Evolutionary conservation across 202 grass and related monocot genomes (phyloP), one percentile per base, ranked within the genome.

Genomic region (Setaria italica): DNA sequence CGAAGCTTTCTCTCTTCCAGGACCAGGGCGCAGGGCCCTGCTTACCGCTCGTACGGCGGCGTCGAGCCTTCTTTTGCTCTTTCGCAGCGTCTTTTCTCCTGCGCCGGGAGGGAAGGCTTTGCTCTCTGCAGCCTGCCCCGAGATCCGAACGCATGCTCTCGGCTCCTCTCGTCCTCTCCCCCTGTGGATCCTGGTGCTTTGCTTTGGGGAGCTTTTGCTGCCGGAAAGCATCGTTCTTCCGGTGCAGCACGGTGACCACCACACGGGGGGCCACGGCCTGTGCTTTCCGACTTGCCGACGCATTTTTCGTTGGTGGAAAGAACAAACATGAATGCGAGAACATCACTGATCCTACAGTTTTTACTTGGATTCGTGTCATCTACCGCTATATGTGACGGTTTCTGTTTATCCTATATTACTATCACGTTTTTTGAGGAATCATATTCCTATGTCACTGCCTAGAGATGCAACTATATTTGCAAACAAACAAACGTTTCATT

Each of bases 181-280:
- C 20, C 67, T 49, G 66, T 76, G 62, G 77, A 70, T 77, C 55
- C 83, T 57, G 70, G 46, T 17, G 80, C 80, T 62, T 39, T 76
- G 70, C 81, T 84, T 85, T 87, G 55, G 84, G 47, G 81, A 80
- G 85, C 89, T 85, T 88, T 91, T 77, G 55, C 68, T 85, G 49
- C 72, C 71, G 30, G 63, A 84, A 90, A 85, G 57, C 82, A 45
- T 53, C 58, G 11, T 62, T 73, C 82, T 21, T 59, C 63, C 34
- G 72, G 3, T 25, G 70, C 33, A 33, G 63, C 72, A 54, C 32
- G 53, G 76, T 76, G 76, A 35, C 48, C 48, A 1, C 53, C 81
- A 76, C 63, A 50, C 35, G 37, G 37, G 80, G 39, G 39, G 46
- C 48, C 69, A 13, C 3, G 82, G 16, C 59, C 75, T 79, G 70